Conservation (phyloP, 495 filamentous ascomycete genomes). For the Penicillium pulvis region DNA sequence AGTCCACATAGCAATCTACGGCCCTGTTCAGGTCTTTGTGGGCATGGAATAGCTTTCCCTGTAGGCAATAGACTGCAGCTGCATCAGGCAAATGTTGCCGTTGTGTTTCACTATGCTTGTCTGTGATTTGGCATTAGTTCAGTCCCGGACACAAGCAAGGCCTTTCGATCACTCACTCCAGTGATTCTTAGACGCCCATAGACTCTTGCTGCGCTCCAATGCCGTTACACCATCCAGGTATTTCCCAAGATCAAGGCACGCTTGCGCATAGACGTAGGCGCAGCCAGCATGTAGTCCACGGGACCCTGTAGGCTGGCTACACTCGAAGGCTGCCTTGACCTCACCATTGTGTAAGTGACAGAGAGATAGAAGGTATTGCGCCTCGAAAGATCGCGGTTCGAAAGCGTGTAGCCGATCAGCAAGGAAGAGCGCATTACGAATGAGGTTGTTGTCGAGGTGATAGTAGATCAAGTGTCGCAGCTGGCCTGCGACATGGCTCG, state of each 20-base stretch:
- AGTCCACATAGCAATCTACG: constrained; percentile 79
- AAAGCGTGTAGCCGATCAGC: constrained; percentile 82
- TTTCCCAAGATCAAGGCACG: constrained; percentile 76
- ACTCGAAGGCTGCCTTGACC: constrained; percentile 72
- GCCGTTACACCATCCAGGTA: constrained; percentile 78
- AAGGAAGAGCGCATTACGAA: constrained; percentile 88
- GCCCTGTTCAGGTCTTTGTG: constrained; percentile 81
- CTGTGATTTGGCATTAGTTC: constrained; percentile 39
- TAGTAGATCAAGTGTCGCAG: constrained; percentile 87
- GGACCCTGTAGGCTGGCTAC: constrained; percentile 61
- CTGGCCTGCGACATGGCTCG: constrained; percentile 68
- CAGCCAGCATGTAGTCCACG: constrained; percentile 80
- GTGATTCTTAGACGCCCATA: constrained; percentile 71
- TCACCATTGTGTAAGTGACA: constrained; percentile 83
- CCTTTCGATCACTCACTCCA: constrained; percentile 58
- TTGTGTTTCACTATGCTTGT: constrained; percentile 66
- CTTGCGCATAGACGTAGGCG: constrained; percentile 87
- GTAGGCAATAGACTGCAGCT: constrained; percentile 74
- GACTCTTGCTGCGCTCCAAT: constrained; percentile 69
- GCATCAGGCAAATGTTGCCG: constrained; percentile 76
- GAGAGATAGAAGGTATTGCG: constrained; percentile 77
- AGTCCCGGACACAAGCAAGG: constrained; percentile 1
- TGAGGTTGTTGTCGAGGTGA: constrained; percentile 86
- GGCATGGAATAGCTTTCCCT: constrained; percentile 84
- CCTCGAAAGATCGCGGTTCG: constrained; percentile 76